phyloP scores from a whole-genome alignment of 257 asterid genomes.

The Echites panduratus region DNA sequence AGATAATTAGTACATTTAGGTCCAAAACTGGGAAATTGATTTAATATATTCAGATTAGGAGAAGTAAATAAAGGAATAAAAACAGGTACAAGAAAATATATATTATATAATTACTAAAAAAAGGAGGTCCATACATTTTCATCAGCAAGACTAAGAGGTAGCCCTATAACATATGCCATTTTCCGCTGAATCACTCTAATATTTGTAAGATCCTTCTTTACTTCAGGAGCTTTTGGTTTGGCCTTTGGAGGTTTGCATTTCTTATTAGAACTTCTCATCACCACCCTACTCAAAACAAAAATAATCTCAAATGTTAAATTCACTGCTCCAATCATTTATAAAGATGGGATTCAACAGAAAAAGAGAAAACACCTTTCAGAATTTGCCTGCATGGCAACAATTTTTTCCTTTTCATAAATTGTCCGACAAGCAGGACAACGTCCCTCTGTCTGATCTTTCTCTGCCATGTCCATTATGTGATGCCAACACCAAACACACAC shows the following conservation, averaged over 20 bases:
- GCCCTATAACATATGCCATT: conserved; percentile 91
- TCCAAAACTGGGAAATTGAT: background rate
- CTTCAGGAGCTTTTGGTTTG: conserved; percentile 72
- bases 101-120: conserved; percentile 2
- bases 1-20: conserved; percentile 1
- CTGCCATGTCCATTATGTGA: conserved; percentile 94
- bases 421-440: conserved; percentile 93
- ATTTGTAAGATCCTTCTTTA: conserved; percentile 72
- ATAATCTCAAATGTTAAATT: conserved; percentile 14
- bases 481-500: conserved; percentile 98
- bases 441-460: conserved; percentile 77
- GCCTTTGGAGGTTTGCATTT: conserved; percentile 72
- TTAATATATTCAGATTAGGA: background rate
- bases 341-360: conserved; percentile 11
- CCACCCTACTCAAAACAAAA: conserved; percentile 36
- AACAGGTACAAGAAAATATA: background rate
- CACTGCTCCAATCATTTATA: conserved; percentile 14
- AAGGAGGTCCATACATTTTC: conserved; percentile 61
- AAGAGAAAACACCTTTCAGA: conserved; percentile 53
- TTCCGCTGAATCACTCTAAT: conserved; percentile 90
- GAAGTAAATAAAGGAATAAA: background rate
- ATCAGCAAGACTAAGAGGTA: conserved; percentile 86
- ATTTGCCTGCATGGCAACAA: conserved; percentile 70
- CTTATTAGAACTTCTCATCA: conserved; percentile 42
- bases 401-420: conserved; percentile 81